Evolutionary conservation across 345 rosid genomes (phyloP), one percentile per base, ranked within the genome.

Genomic region (Ceriops zippeliana): DNA sequence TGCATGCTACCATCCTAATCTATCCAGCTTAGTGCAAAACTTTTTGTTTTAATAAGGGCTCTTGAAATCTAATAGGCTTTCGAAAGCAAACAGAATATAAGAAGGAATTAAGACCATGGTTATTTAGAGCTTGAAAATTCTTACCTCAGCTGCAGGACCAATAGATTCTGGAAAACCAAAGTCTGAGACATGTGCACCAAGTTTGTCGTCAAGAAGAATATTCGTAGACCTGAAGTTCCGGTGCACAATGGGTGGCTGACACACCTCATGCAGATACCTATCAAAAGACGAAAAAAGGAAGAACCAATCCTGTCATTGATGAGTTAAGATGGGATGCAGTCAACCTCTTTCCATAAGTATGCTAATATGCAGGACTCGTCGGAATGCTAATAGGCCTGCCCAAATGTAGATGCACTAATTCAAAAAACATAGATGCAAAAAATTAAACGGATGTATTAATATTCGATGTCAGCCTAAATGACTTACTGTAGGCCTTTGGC

Each of bases 401-500:
- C 4, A 19, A 54, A 20, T 32, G 57, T 67, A 54, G n/a, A 73
- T 35, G 60, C 26, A 52, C 31, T 67, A 63, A 37, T 11, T 46
- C 10, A 51, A 7, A 57, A 13, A 3, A 5, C 11, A n/a, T 22
- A 42, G 19, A 42, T 15, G 49, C 49, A 42, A 42, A 42, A 11
- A 13, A 42, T 10, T 42, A 15, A 13, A 42, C 5, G 15, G 17
- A 42, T 42, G 5, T 42, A 13, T 15, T 13, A 15, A 2, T 42
- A 13, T 42, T 42, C 49, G 3, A 13, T 42, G 30, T 20, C 60
- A 19, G 20, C 35, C 51, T 35, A 6, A 60, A 11, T 47, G 67
- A 84, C 97, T 87, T 85, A 95, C 99, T 90, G 93, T 61, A 95
- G 68, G 68, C 96, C 96, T 71, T 83, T 87, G 54, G 99, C 93